Conservation (phyloP, 768 basidiomycete genomes). For the Chiua virens region DNA sequence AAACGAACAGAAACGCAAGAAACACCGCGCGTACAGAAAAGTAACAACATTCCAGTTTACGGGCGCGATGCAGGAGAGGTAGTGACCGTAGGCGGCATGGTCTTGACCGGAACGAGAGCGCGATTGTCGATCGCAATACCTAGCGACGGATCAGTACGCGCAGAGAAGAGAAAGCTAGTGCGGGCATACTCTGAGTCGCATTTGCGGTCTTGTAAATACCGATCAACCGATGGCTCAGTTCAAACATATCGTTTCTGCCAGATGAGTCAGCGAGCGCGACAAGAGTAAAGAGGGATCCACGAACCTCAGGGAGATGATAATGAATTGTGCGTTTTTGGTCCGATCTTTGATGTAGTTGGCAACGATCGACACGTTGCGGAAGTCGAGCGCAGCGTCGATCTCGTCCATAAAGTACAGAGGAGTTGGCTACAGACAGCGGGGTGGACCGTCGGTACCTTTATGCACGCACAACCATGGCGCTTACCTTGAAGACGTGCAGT, state of each 20-base stretch:
- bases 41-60: background rate
- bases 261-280: background rate
- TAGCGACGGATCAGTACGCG: conserved; percentile 21
- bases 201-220: conserved; percentile 99
- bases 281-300: conserved; percentile 9
- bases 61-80: conserved; percentile 2
- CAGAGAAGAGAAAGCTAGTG: background rate
- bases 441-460: background rate
- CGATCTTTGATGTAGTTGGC: conserved; percentile 98
- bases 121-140: conserved; percentile 85
- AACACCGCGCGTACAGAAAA: background rate
- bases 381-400: conserved; percentile 93
- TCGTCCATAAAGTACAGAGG: conserved; percentile 99
- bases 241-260: conserved; percentile 93
- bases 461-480: background rate
- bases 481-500: conserved; percentile 93
- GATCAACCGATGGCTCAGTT: conserved; percentile 93
- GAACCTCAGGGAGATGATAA: conserved; percentile 94
- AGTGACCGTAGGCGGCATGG: background rate
- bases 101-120: conserved; percentile 38
- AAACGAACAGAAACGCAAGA: background rate
- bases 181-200: conserved; percentile 69
- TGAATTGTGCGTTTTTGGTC: conserved; percentile 96
- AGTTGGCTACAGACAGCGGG: conserved; percentile 70
- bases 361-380: conserved; percentile 97